Base-by-base conservation (phyloP, 192 early-diverging fungal species). In the Coemansia sp. region DNA sequence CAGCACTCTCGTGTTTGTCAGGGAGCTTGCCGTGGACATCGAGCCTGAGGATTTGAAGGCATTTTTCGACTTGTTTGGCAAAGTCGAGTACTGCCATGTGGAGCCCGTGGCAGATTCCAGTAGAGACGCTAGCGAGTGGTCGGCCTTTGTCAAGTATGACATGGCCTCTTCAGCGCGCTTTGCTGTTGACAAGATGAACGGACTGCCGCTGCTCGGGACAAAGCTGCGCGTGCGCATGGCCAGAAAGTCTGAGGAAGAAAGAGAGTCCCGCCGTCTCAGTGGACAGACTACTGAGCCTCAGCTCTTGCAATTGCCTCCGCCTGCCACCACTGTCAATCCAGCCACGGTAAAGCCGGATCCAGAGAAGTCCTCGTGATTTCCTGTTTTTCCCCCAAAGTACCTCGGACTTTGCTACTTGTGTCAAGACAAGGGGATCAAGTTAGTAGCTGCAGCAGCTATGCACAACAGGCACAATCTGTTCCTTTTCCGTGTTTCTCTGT, bases 21-120 rank as follows among this genome's bases (percentile, higher is more conserved):
- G 87, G 2, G 87, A 86, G 44, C 84, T 93, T 49, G 82, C 86
- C 67, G 89, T 89, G 69, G 85, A 87, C 62, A 84, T 93, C 38
- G 89, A 87, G 24, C 86, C 90, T 27, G 84, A 86, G 29, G 97
- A 98, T 79, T 75, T 98, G 63, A 82, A 87, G 65, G 82, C 85
- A 36, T 86, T 94, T 16, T 95, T 97, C 72, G 92, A 94, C 73
- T 83, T 90, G 47, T 93, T 94, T 87, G 97, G 96, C 3, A 81
- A 84, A 1, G 84, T 98, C 18, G 95, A 97, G 47, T 90, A 88
- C 71, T 91, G 96, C 69, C 90, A 90, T 63, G 76, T 98, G 18
- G 91, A 92, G 78, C 91, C 87, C 68, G 92, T 92, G 67, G 75
- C 87, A 0, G 90, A 90, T 34, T 89, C 90, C 6, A 92, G 90